Evolutionary conservation across 2,329 filamentous ascomycete species (phyloP).

Genomic region (Zymoseptoria passerinii): DNA sequence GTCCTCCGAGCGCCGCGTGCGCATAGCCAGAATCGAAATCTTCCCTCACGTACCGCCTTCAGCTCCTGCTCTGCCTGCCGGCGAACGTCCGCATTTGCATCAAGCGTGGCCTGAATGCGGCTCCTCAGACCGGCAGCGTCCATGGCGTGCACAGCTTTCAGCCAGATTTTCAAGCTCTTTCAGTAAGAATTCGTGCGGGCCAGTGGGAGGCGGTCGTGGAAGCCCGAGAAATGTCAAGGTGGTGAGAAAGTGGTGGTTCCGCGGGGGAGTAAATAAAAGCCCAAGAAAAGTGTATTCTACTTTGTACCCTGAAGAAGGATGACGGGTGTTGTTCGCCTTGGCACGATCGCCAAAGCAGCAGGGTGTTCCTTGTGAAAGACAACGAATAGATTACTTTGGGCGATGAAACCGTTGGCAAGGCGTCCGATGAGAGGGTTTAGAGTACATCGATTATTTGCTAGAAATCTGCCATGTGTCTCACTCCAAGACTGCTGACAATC

Average conservation of each 20-base stretch:
- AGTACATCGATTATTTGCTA: neutral
- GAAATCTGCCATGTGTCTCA: neutral
- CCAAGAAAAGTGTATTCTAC: neutral
- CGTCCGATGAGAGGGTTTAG: neutral
- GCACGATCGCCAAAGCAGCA: neutral
- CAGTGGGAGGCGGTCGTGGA: neutral
- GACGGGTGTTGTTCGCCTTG: neutral
- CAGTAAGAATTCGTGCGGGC: neutral
- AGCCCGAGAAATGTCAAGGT: neutral
- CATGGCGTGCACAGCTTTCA: constrained; percentile 42
- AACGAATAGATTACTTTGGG: neutral
- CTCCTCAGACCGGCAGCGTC: constrained; percentile 66
- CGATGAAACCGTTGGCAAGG: neutral
- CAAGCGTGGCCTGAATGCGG: constrained; percentile 69
- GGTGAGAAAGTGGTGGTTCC: neutral
- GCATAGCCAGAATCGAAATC: neutral
- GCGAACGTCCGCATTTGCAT: constrained; percentile 64
- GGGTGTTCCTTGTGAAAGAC: neutral
- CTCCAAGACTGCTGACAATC: neutral
- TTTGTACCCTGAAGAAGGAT: neutral
- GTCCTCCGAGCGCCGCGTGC: neutral
- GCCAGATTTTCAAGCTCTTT: neutral
- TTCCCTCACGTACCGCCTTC: constrained; percentile 58
- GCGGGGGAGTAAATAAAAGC: neutral
- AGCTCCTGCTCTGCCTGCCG: constrained; percentile 71